Base-by-base conservation (phyloP, 2,329 filamentous ascomycete species). In the Trichoderma sp. region DNA sequence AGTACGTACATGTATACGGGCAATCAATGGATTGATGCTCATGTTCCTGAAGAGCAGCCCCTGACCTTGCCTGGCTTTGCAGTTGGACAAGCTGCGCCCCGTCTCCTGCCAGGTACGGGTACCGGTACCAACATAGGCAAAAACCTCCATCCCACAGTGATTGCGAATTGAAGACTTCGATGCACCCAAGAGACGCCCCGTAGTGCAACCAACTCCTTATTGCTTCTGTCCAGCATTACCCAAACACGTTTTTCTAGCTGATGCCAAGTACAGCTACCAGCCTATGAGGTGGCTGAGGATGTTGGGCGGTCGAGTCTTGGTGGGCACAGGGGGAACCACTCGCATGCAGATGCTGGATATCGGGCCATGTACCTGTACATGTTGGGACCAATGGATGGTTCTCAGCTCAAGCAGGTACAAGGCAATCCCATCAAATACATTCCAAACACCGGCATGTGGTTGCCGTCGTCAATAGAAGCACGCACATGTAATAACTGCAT, bases 11-110 rank as follows among this genome's bases (percentile, higher is more conserved):
- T 47, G 43, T 47, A 20, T n/a, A n/a, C 36, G 6, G 17, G 17
- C 8, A 11, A 58, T 58, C 6, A 12, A 20, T 58, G 55, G 43
- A 3, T 58, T 58, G 34, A 8, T 32, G 36, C 28, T 26, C 30
- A 32, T 39, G 53, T 50, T 53, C 43, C 39, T 69, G 30, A 61
- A 69, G 34, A 30, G 12, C 20, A 70, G 58, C 68, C 68, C 58
- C 68, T 70, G 68, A 63, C 43, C 43, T 70, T 70, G 50, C 50
- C 30, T 64, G 23, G 36, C 12, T 53, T 30, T 69, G 34, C 30
- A 53, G 66, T 62, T 62, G 55, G 57, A 69, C 66, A 69, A 34
- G 36, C 66, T 69, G 57, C 66, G 66, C 66, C 66, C 61, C 57
- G 39, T 36, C 66, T 59, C 36, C 66, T 69, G 66, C 11, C 9